Conservation (phyloP, 805 yeast genomes). For the Millerago galiae region DNA sequence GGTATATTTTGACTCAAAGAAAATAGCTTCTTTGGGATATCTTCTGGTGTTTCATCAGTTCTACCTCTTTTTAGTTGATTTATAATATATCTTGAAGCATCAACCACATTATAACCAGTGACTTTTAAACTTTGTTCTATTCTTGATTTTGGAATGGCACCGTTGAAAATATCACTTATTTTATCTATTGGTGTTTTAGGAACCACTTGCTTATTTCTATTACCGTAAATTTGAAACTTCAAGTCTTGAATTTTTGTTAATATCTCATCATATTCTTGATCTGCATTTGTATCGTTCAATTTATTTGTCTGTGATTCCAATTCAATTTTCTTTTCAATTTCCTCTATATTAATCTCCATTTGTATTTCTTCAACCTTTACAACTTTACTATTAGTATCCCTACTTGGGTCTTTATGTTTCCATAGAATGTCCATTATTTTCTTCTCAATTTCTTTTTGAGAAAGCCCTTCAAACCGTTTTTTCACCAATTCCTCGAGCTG, state of each 20-base stretch:
- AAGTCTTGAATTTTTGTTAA: slow-evolving; percentile 14
- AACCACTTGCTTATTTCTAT: background rate
- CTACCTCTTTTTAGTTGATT: slow-evolving; percentile 15
- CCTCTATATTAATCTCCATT: slow-evolving; percentile 19
- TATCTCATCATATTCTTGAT: slow-evolving; percentile 14
- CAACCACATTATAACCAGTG: slow-evolving; percentile 30
- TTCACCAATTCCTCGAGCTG: slow-evolving; percentile 29
- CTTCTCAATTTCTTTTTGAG: slow-evolving; percentile 26
- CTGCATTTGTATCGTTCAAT: slow-evolving; percentile 11
- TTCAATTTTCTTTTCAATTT: slow-evolving; percentile 22
- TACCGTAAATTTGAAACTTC: slow-evolving; percentile 17
- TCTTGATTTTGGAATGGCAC: slow-evolving; percentile 25
- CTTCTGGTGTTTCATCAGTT: background rate
- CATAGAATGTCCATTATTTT: slow-evolving; percentile 34
- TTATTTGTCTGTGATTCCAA: slow-evolving; percentile 19
- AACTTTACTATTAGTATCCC: slow-evolving; percentile 14
- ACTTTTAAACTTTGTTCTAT: slow-evolving; percentile 31
- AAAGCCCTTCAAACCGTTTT: slow-evolving; percentile 11
- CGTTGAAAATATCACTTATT: slow-evolving; percentile 29
- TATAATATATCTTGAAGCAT: slow-evolving; percentile 17
- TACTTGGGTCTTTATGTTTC: slow-evolving; percentile 32
- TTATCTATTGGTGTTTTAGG: slow-evolving; percentile 30
- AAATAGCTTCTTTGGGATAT: slow-evolving; percentile 2
- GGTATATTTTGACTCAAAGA: slow-evolving; percentile 2
- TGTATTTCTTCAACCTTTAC: slow-evolving; percentile 17